These are phyloP conservation scores for Zymoseptoria pseudotritici DNA, from an alignment of 2,329 filamentous ascomycete species.

Conservation along the genomic window DNA sequence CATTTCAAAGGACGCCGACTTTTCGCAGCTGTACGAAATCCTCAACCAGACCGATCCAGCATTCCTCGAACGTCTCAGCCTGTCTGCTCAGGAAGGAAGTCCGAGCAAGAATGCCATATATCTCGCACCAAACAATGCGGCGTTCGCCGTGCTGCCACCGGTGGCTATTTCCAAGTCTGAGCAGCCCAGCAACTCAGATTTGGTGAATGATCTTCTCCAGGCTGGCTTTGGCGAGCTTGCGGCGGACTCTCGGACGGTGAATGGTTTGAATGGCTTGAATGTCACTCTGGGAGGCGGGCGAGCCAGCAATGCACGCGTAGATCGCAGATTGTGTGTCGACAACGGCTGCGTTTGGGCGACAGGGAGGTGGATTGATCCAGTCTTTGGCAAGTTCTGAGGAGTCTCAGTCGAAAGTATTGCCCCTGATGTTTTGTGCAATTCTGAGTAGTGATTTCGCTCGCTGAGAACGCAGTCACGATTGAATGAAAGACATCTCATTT, in stretches of 20 bases:
- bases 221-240: conserved; percentile 7
- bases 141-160: conserved; percentile 7
- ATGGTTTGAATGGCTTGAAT: conserved; percentile 4
- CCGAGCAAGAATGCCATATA: conserved; percentile 2
- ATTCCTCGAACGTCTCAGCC: conserved; percentile 6
- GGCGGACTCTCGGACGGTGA: background rate
- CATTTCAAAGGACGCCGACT: conserved; percentile 1
- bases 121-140: conserved; percentile 10
- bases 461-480: background rate
- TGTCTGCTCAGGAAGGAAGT: background rate
- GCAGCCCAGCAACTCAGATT: conserved; percentile 6
- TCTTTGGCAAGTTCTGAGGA: background rate
- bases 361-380: conserved; percentile 11
- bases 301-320: conserved; percentile 8
- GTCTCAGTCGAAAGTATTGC: background rate
- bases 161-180: conserved; percentile 1
- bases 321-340: conserved; percentile 9
- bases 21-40: conserved; percentile 3
- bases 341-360: conserved; percentile 14
- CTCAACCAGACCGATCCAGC: conserved; percentile 2
- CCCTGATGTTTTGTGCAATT: background rate
- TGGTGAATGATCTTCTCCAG: conserved; percentile 5
- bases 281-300: background rate
- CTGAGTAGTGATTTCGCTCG: background rate
- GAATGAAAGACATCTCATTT: background rate